phyloP scores from a whole-genome alignment of 2,329 filamentous ascomycete species.

The Teratosphaeria gauchensis region DNA sequence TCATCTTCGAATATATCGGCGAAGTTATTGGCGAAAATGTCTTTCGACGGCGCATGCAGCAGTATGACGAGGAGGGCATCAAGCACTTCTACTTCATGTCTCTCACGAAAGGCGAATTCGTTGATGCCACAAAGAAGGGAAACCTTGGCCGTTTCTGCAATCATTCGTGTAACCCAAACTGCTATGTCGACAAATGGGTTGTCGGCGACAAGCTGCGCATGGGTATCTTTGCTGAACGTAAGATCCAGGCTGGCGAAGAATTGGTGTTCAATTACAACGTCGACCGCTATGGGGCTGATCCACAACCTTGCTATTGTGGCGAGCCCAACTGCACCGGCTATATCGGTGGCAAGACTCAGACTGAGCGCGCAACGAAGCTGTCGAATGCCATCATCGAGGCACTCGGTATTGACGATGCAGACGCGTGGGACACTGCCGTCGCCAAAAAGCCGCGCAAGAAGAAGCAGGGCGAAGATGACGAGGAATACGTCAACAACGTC shows the following conservation, averaged over 20 bases:
- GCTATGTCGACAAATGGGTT: slow-evolving; percentile 99
- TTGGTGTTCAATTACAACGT: slow-evolving; percentile 99
- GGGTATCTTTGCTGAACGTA: slow-evolving; percentile 90
- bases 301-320: slow-evolving; percentile 92
- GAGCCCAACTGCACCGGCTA: slow-evolving; percentile 92
- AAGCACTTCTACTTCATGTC: slow-evolving; percentile 99
- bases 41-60: slow-evolving; percentile 80
- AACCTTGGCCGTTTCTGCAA: slow-evolving; percentile 97
- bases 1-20: slow-evolving; percentile 96
- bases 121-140: slow-evolving; percentile 93
- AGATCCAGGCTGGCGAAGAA: slow-evolving; percentile 81
- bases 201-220: slow-evolving; percentile 95
- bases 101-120: slow-evolving; percentile 88
- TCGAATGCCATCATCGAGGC: slow-evolving; percentile 86
- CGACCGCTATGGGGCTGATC: slow-evolving; percentile 91
- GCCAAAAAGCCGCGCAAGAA: slow-evolving; percentile 88
- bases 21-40: slow-evolving; percentile 92
- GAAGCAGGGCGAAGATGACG: slow-evolving; percentile 81
- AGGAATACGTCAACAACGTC: slow-evolving; percentile 88
- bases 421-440: slow-evolving; percentile 84
- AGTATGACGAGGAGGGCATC: slow-evolving; percentile 93
- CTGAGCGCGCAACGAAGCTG: slow-evolving; percentile 85
- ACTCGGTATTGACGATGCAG: slow-evolving; percentile 84
- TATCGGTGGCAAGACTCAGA: slow-evolving; percentile 96
- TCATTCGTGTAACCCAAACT: slow-evolving; percentile 97